phyloP scores from a whole-genome alignment of 2,329 filamentous ascomycete genomes.

The Clonostachys chloroleuca region DNA sequence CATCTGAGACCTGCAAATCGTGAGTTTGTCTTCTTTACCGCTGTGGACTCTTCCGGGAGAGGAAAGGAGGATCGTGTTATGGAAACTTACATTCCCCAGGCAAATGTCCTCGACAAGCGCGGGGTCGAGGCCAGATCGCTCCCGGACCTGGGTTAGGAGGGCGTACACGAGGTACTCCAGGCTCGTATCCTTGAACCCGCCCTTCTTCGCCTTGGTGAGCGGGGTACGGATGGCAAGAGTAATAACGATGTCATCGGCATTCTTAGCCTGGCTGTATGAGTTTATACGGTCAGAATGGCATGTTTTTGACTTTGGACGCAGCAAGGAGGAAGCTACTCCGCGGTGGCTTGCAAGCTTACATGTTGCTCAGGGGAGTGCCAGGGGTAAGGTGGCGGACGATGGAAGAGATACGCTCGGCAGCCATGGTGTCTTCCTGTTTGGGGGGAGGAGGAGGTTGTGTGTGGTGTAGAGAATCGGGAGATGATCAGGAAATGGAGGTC shows the following conservation, averaged over 20 bases:
- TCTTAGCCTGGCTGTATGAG: constrained; percentile 71
- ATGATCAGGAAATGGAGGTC: no score
- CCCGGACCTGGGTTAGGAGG: constrained; percentile 70
- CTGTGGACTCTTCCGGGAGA: not conserved
- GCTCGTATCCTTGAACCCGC: constrained; percentile 89
- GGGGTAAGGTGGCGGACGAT: constrained; percentile 84
- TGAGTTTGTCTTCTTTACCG: not conserved
- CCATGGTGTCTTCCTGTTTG: constrained; percentile 48
- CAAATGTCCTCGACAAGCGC: constrained; percentile 83
- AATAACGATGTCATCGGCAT: constrained; percentile 94
- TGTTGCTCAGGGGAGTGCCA: constrained; percentile 64
- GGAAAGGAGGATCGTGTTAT: not conserved
- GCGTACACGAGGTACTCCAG: constrained; percentile 85
- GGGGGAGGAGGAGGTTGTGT: not conserved
- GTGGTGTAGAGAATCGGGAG: not conserved
- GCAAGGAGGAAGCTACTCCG: not conserved
- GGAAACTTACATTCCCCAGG: constrained; percentile 72
- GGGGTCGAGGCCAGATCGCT: constrained; percentile 74
- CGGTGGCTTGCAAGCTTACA: constrained; percentile 54
- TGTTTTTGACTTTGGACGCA: not conserved
- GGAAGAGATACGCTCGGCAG: constrained; percentile 78
- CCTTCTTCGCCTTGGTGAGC: constrained; percentile 83
- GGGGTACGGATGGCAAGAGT: constrained; percentile 89
- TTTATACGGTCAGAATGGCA: not conserved
- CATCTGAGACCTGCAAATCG: constrained; percentile 64